These are phyloP conservation scores for Hanseniaspora nectarophila DNA, from an alignment of 805 yeast species.

Conservation along the genomic window DNA sequence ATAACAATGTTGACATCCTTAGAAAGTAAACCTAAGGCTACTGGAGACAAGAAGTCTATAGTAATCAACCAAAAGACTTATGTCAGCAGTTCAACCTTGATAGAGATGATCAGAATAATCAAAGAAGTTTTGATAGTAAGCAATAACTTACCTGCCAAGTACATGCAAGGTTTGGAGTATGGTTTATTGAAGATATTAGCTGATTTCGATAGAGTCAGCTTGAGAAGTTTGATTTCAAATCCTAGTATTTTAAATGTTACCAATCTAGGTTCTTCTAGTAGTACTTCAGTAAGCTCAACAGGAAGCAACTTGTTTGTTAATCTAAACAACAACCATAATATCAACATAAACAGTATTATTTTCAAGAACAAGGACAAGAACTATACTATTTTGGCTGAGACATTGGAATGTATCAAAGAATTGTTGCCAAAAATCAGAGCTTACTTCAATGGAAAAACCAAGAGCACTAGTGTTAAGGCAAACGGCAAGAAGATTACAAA, in stretches of 20 bases:
- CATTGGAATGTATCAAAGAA: constrained; percentile 33
- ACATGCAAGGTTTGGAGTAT: constrained; percentile 31
- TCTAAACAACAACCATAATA: constrained; percentile 2
- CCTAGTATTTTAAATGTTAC: constrained; percentile 16
- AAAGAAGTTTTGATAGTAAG: constrained; percentile 47
- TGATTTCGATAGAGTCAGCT: constrained; percentile 41
- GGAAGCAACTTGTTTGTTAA: constrained; percentile 15
- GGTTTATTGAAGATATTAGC: constrained; percentile 34
- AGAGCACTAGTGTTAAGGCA: background rate
- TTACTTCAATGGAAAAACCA: constrained; percentile 21
- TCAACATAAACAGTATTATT: constrained; percentile 13
- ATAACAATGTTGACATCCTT: constrained; percentile 17
- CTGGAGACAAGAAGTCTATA: constrained; percentile 32
- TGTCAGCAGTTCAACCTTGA: constrained; percentile 44
- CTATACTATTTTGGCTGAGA: constrained; percentile 33
- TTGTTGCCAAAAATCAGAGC: constrained; percentile 25
- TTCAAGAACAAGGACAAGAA: constrained; percentile 22
- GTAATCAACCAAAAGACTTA: constrained; percentile 45
- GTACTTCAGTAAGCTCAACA: constrained; percentile 17
- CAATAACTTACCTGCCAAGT: constrained; percentile 39
- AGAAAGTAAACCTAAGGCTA: constrained; percentile 1
- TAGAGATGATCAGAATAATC: constrained; percentile 31
- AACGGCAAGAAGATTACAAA: background rate
- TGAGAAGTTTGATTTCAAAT: constrained; percentile 22
- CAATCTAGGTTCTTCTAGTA: constrained; percentile 14